Evolutionary conservation across 306 rosid genomes (phyloP), one percentile per base, ranked within the genome.

Genomic region (Begonia fuchsioides): DNA sequence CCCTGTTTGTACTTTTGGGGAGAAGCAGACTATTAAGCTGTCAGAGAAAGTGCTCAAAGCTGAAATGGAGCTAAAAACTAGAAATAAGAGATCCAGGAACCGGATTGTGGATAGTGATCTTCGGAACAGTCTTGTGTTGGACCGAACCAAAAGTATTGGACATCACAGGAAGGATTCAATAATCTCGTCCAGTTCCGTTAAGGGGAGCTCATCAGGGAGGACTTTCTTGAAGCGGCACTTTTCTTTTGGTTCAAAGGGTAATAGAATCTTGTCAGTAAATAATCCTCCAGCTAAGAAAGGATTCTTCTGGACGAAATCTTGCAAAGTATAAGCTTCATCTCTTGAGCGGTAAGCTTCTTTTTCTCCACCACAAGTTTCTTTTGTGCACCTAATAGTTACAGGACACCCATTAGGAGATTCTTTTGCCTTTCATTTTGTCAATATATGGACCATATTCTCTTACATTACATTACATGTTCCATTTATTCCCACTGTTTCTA

Each of bases 291-390:
- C 73, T n/a, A n/a, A n/a, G n/a, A n/a, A n/a, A n/a, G n/a, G n/a
- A n/a, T n/a, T n/a, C n/a, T n/a, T n/a, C n/a, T n/a, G n/a, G n/a
- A n/a, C n/a, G n/a, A n/a, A n/a, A n/a, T n/a, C n/a, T n/a, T n/a
- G n/a, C n/a, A n/a, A 68, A 88, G 76, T 76, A 88, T 76, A 67
- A 93, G 96, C 19, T 83, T 83, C 78, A 69, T 80, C 83, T 53
- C 73, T 75, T 67, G 84, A 71, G 59, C 59, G 58, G 52, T 83
- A 75, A 72, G 63, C 71, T 41, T n/a, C n/a, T n/a, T n/a, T n/a
- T n/a, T n/a, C n/a, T n/a, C n/a, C n/a, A n/a, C n/a, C n/a, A n/a
- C n/a, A n/a, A n/a, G n/a, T n/a, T n/a, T n/a, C n/a, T n/a, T n/a
- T n/a, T n/a, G n/a, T n/a, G n/a, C n/a, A n/a, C n/a, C n/a, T n/a